Evolutionary conservation across 441 rosid species (phyloP).

Genomic region (Syzygium syzygioides): DNA sequence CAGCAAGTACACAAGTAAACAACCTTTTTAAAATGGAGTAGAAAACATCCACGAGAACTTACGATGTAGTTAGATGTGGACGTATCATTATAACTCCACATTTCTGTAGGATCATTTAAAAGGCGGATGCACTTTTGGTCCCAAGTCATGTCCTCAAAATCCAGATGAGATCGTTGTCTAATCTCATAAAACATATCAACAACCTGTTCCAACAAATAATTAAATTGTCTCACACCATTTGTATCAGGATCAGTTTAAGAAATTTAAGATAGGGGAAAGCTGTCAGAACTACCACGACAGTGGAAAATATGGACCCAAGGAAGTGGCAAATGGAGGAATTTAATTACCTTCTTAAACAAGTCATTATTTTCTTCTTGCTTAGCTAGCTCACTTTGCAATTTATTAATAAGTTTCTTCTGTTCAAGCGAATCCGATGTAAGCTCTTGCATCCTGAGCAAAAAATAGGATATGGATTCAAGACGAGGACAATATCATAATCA

Average conservation of each 20-base stretch:
- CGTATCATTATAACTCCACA: constrained; percentile 80
- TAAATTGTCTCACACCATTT: not conserved
- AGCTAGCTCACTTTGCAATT: constrained; percentile 47
- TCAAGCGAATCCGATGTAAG: constrained; percentile 55
- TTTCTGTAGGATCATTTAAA: constrained; percentile 59
- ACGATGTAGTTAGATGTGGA: constrained; percentile 83
- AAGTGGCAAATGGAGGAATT: not conserved
- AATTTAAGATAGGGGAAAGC: not conserved
- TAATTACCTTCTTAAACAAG: constrained; percentile 50
- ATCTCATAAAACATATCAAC: constrained; percentile 65
- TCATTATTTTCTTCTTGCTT: constrained; percentile 56
- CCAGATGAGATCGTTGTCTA: constrained; percentile 47
- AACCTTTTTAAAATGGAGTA: not conserved
- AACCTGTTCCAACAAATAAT: constrained; percentile 38
- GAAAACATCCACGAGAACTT: constrained; percentile 27
- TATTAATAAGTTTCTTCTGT: constrained; percentile 52
- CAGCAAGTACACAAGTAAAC: not conserved
- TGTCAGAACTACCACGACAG: not conserved
- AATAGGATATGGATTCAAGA: not conserved
- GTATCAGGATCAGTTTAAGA: not conserved
- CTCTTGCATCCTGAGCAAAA: constrained; percentile 61
- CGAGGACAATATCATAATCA: not conserved
- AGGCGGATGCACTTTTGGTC: constrained; percentile 69
- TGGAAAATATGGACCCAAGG: not conserved
- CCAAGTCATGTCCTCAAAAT: constrained; percentile 40